Percentiles rank a stretch among this genome's conserved stretches.
These are phyloP conservation scores for Yamadazyma siamensis DNA, from an alignment of 1,139 yeast genomes.

Conservation along the genomic window DNA sequence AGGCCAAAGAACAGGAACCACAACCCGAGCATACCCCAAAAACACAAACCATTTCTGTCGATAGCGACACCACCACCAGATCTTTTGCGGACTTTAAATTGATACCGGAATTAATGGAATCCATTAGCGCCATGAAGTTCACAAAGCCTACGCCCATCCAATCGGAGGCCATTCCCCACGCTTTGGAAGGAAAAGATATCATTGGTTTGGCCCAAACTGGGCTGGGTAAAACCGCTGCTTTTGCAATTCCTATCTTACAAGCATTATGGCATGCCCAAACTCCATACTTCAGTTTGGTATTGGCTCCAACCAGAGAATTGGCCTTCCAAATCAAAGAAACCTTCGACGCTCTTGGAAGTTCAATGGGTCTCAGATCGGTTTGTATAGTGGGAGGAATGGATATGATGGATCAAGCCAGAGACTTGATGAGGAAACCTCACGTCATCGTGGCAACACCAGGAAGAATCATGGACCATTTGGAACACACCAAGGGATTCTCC, in stretches of 20 bases:
- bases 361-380: slow-evolving; percentile 84
- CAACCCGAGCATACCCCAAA: neutral
- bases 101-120: slow-evolving; percentile 78
- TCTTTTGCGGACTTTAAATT: slow-evolving; percentile 54
- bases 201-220: slow-evolving; percentile 85
- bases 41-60: slow-evolving; percentile 9
- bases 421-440: slow-evolving; percentile 90
- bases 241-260: slow-evolving; percentile 87
- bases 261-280: slow-evolving; percentile 85
- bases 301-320: slow-evolving; percentile 96
- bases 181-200: slow-evolving; percentile 79
- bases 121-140: slow-evolving; percentile 66
- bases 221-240: slow-evolving; percentile 84
- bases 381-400: slow-evolving; percentile 98
- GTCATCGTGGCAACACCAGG: slow-evolving; percentile 82
- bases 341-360: slow-evolving; percentile 86
- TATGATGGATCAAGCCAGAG: slow-evolving; percentile 96
- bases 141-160: slow-evolving; percentile 87
- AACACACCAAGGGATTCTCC: slow-evolving; percentile 89
- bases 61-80: slow-evolving; percentile 32
- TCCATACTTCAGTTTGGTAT: slow-evolving; percentile 83
- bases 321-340: slow-evolving; percentile 96
- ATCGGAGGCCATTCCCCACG: slow-evolving; percentile 87
- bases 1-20: slow-evolving; percentile 11
- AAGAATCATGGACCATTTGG: slow-evolving; percentile 90